phyloP scores from a whole-genome alignment of 148 eudicot genomes.

The Vaccinium darrowii region DNA sequence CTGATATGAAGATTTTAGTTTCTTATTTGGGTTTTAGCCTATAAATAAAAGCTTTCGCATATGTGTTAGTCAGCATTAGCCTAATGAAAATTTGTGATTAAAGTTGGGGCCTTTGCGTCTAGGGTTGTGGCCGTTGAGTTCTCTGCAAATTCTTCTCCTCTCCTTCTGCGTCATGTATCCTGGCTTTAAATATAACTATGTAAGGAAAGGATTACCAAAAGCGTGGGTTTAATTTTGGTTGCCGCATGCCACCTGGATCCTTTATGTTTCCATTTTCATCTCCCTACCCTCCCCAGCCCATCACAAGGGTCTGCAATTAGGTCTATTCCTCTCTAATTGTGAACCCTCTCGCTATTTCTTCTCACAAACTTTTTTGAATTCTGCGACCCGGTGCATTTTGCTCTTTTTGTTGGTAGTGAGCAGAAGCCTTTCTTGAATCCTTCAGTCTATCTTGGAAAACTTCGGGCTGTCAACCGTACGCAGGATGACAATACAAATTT shows the following conservation, averaged over 20 bases:
- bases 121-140: background rate
- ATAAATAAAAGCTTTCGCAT: background rate
- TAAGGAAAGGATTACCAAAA: background rate
- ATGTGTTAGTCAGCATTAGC: background rate
- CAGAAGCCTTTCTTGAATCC: background rate
- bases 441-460: background rate
- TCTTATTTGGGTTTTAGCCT: background rate
- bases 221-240: background rate
- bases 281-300: background rate
- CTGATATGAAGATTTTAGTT: background rate
- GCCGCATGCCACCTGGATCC: background rate
- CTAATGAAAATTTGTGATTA: background rate
- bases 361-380: background rate
- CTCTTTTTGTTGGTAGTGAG: background rate
- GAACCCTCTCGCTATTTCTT: background rate
- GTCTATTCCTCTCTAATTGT: background rate
- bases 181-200: background rate
- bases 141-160: background rate
- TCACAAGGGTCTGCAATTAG: background rate
- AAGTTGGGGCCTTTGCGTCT: background rate
- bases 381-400: background rate
- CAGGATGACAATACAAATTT: background rate
- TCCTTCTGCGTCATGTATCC: background rate
- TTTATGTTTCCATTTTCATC: background rate
- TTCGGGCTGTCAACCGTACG: background rate